These are phyloP conservation scores for Elsinoe batatas DNA, from an alignment of 2,329 filamentous ascomycete genomes.

Conservation along the genomic window DNA sequence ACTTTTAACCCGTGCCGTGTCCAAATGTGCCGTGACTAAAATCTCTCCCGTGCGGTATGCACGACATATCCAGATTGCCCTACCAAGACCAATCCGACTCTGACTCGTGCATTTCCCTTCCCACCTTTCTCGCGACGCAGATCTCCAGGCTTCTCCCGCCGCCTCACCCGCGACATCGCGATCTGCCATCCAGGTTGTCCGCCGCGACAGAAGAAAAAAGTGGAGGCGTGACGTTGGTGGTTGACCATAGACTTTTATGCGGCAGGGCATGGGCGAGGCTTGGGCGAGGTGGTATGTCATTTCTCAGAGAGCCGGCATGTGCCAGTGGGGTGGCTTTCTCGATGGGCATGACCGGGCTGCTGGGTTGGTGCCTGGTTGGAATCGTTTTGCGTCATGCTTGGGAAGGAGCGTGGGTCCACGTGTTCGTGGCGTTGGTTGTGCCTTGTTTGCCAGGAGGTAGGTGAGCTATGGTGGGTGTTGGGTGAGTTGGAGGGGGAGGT, in stretches of 20 bases:
- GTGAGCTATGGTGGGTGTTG: background rate
- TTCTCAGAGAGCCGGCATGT: too few species aligned
- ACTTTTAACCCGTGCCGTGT: background rate
- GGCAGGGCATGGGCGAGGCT: too few species aligned
- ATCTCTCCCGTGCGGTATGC: background rate
- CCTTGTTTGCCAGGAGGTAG: background rate
- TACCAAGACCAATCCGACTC: background rate
- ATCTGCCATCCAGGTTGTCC: background rate
- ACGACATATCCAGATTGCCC: background rate
- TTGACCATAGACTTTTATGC: too few species aligned
- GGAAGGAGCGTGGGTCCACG: background rate
- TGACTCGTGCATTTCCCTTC: constrained; percentile 1
- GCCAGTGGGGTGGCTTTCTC: too few species aligned
- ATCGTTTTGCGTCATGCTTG: constrained; percentile 8
- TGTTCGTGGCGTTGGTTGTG: background rate
- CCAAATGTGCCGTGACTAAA: background rate
- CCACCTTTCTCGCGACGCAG: background rate
- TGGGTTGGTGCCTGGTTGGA: background rate
- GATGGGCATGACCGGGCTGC: too few species aligned
- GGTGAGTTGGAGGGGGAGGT: background rate
- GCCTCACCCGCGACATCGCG: background rate
- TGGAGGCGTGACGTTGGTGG: too few species aligned
- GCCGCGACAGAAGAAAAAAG: too few species aligned
- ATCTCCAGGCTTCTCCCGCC: background rate
- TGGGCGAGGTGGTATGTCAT: too few species aligned